phyloP scores from a whole-genome alignment of 2,329 filamentous ascomycete species.

The Phaeosphaeriaceae sp. region DNA sequence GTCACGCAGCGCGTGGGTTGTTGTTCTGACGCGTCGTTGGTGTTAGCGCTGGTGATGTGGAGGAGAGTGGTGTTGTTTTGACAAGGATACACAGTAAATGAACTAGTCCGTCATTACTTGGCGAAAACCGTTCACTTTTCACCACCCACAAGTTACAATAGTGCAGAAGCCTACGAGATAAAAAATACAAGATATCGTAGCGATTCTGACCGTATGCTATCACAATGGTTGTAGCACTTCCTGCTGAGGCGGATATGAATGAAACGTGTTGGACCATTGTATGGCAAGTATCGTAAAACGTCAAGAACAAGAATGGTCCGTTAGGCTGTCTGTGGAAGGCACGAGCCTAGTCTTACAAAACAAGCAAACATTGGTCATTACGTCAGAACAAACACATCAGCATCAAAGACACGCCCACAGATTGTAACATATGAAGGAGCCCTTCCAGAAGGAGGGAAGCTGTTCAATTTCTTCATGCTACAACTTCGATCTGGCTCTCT shows the following conservation, averaged over 20 bases:
- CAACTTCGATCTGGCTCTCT: slow-evolving; percentile 15
- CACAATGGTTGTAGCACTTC: too few relatives aligned
- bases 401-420: neutral
- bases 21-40: slow-evolving; percentile 24
- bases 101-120: slow-evolving; percentile 12
- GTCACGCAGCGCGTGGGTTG: neutral
- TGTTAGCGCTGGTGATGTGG: slow-evolving; percentile 19
- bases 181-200: too few relatives aligned
- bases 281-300: neutral
- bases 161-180: too few relatives aligned
- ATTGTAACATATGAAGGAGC: slow-evolving; percentile 19
- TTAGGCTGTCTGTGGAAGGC: too few relatives aligned
- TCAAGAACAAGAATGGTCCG: neutral
- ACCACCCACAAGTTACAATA: neutral
- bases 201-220: too few relatives aligned
- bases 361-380: too few relatives aligned
- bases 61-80: slow-evolving; percentile 28
- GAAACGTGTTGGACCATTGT: neutral
- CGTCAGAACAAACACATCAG: neutral
- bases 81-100: slow-evolving; percentile 22
- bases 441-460: slow-evolving; percentile 26
- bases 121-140: neutral
- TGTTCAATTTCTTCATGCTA: slow-evolving; percentile 26
- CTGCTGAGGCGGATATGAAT: too few relatives aligned
- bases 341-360: too few relatives aligned